These are phyloP conservation scores for Acanthochlamys bracteata DNA, from an alignment of 106 monocot species.

Conservation along the genomic window DNA sequence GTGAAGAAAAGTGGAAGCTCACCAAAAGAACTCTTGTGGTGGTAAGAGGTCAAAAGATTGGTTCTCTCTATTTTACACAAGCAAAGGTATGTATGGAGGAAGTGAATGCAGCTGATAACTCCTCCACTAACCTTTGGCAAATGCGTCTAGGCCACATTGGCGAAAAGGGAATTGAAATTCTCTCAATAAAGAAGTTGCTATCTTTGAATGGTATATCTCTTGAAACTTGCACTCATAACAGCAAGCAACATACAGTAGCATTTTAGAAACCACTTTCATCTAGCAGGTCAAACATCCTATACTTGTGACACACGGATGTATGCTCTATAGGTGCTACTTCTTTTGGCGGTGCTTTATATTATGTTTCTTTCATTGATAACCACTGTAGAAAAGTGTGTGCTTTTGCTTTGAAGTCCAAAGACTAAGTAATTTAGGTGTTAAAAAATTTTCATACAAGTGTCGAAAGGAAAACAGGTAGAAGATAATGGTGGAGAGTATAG, in stretches of 20 bases:
- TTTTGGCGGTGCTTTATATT: slow-evolving; percentile 5
- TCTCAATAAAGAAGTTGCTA: not conserved
- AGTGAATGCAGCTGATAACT: not conserved
- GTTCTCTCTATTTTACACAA: slow-evolving; percentile 8
- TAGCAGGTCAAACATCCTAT: slow-evolving; percentile 6
- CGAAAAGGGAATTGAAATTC: not conserved
- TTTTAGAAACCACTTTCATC: not conserved
- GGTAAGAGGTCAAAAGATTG: slow-evolving; percentile 7
- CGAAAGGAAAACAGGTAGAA: slow-evolving; percentile 2
- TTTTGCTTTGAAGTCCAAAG: slow-evolving; percentile 2
- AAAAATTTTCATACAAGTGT: not conserved
- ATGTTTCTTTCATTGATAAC: slow-evolving; percentile 5
- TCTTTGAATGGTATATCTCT: not conserved
- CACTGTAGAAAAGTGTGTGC: slow-evolving; percentile 3
- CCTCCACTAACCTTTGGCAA: slow-evolving; percentile 1
- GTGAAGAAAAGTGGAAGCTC: slow-evolving; percentile 3
- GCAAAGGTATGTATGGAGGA: not conserved
- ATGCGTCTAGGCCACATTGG: slow-evolving; percentile 2
- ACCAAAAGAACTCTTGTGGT: slow-evolving; percentile 6
- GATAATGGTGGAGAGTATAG: slow-evolving; percentile 3
- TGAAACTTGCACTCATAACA: not conserved
- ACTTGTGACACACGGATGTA: slow-evolving; percentile 8
- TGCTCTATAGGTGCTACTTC: slow-evolving; percentile 3
- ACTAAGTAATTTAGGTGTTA: not conserved
- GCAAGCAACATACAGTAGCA: slow-evolving; percentile 3